Base-by-base conservation (phyloP, 345 rosid species). In the Pistacia vera region DNA sequence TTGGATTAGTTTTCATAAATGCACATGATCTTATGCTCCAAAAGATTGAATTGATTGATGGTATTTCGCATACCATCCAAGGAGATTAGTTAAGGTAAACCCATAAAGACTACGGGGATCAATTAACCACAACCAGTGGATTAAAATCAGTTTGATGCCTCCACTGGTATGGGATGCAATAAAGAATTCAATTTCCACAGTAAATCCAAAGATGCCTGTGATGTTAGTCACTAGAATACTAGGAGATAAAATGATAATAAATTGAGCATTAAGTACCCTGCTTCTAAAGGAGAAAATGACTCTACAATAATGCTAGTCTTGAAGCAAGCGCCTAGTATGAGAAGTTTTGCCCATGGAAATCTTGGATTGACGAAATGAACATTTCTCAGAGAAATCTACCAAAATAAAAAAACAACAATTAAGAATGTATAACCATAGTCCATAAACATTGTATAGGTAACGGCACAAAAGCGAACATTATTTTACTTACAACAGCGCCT, bases 271-370 rank as follows among this genome's bases (percentile, higher is more conserved):
- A 55, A 81, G 10, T 85, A 95, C 99, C 95, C 82, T 17, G 91
- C 83, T 78, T 83, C 89, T 70, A 90, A 85, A 35, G 98, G 97
- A 48, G 99, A 95, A 75, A 91, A 93, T n/a, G 85, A 82, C 77
- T 85, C 86, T 67, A 95, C 80, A 44, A 75, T 78, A 54, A 95
- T 83, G 84, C 92, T 92, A 74, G 92, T 90, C 86, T 78, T 88
- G 79, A 74, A 87, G 85, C 99, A 95, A 63, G 90, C 88, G 60
- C 99, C 98, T 51, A 95, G 91, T 84, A 93, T 81, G 54, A 89
- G 90, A 73, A 84, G 41, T 76, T 88, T 81, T 12, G 90, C 82
- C 96, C 97, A 90, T 60, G 84, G 51, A 89, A 89, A 89, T 78
- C 87, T 88, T 63, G 93, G 86, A 82, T 85, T 84, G 72, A 95